These are phyloP conservation scores for Dorcoceras hygrometricum DNA, from an alignment of 257 asterid species.

Conservation along the genomic window DNA sequence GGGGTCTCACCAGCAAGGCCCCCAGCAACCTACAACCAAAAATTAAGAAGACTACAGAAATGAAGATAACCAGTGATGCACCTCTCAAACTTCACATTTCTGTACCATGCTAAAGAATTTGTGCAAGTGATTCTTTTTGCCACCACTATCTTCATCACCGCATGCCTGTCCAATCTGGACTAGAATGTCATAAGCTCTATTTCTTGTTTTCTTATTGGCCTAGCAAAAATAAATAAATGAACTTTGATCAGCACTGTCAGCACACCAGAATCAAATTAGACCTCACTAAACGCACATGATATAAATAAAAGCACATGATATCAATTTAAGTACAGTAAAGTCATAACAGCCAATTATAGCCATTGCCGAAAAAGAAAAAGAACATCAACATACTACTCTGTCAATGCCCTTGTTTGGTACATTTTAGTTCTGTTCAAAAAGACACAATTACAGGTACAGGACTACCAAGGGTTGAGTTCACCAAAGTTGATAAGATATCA, in stretches of 20 bases:
- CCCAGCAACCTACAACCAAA: conserved; percentile 70
- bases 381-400: not conserved
- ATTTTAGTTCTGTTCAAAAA: conserved; percentile 5
- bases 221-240: conserved; percentile 28
- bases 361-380: not conserved
- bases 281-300: not conserved
- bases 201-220: conserved; percentile 92
- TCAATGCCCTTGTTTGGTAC: not conserved
- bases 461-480: not conserved
- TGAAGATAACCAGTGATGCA: conserved; percentile 13
- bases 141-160: conserved; percentile 69
- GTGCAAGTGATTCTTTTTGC: conserved; percentile 53
- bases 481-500: not conserved
- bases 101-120: conserved; percentile 74
- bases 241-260: conserved; percentile 4
- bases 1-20: conserved; percentile 91
- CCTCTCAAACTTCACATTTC: conserved; percentile 10
- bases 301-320: not conserved
- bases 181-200: conserved; percentile 86
- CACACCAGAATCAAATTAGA: conserved; percentile 15
- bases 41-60: conserved; percentile 13
- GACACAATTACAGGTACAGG: not conserved
- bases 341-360: not conserved
- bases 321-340: not conserved
- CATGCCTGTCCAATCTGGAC: conserved; percentile 91